Conservation (phyloP, 176 grass and related monocot genomes). For the Oryza glaberrima region DNA sequence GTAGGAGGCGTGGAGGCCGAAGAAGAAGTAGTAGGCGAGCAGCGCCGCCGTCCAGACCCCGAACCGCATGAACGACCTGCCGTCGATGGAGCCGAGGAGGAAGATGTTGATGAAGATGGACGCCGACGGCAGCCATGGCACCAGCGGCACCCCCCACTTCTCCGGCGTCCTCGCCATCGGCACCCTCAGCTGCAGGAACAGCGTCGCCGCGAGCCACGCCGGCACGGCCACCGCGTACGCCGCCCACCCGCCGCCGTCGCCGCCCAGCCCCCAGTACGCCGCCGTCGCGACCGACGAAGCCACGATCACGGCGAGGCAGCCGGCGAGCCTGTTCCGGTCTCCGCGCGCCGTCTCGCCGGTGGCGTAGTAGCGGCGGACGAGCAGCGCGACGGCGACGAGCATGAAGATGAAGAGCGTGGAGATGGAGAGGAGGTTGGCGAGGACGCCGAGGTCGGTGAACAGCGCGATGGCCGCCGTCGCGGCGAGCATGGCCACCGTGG, state of each 20-base stretch:
- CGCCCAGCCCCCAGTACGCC: conserved; percentile 33
- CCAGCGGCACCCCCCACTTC: conserved; percentile 62
- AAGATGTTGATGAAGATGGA: conserved; percentile 85
- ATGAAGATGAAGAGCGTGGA: conserved; percentile 81
- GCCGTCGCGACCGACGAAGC: conserved; percentile 40
- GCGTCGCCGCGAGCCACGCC: conserved; percentile 44
- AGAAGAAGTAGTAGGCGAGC: conserved; percentile 81
- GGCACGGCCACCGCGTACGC: conserved; percentile 46
- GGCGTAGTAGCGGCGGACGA: conserved; percentile 67
- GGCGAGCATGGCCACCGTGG: conserved; percentile 56
- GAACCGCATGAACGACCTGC: conserved; percentile 74
- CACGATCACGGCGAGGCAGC: conserved; percentile 43
- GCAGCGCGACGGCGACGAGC: conserved; percentile 65
- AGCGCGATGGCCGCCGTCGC: conserved; percentile 62
- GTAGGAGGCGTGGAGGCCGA: conserved; percentile 58
- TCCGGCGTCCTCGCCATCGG: conserved; percentile 58
- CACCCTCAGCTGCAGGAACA: conserved; percentile 37
- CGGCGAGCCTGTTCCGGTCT: conserved; percentile 41
- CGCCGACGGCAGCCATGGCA: conserved; percentile 76
- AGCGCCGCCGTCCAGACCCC: conserved; percentile 64
- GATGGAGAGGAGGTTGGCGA: conserved; percentile 69
- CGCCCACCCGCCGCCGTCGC: conserved; percentile 31
- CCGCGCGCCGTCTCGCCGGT: conserved; percentile 39
- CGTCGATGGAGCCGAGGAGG: conserved; percentile 87
- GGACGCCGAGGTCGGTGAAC: conserved; percentile 61